Evolutionary conservation across 2,329 filamentous ascomycete genomes (phyloP).

Genomic region (Scedosporium dehoogii): DNA sequence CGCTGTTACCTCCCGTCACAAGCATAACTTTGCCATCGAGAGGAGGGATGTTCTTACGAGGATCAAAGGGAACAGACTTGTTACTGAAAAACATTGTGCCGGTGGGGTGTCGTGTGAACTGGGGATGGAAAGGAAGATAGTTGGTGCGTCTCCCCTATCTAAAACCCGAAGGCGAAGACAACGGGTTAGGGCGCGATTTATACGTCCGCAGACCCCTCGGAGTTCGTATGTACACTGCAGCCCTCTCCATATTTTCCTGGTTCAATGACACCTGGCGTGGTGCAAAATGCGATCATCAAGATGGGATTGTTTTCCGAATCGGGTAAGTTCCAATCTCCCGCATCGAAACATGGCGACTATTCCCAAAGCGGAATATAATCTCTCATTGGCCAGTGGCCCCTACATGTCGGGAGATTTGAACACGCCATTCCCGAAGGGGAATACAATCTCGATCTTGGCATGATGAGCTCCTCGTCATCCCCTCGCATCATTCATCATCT

Average conservation of each 20-base stretch:
- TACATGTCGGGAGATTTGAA: background rate
- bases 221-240: no score
- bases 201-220: no score
- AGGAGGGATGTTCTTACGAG: conserved; percentile 31
- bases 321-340: background rate
- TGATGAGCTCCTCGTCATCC: background rate
- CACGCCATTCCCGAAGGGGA: background rate
- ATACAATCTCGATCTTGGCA: background rate
- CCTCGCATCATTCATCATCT: background rate
- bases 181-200: no score
- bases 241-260: background rate
- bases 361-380: background rate
- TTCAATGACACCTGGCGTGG: no score
- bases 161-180: background rate
- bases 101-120: background rate
- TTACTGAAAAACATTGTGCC: background rate
- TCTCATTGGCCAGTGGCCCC: background rate
- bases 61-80: conserved; percentile 15
- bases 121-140: background rate
- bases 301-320: background rate
- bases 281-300: background rate
- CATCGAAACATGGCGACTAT: background rate
- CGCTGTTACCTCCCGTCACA: conserved; percentile 37
- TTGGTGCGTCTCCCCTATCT: no score
- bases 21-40: conserved; percentile 39